Conservation (phyloP, 1,284 basidiomycete genomes). For the Ganoderma meredithae region DNA sequence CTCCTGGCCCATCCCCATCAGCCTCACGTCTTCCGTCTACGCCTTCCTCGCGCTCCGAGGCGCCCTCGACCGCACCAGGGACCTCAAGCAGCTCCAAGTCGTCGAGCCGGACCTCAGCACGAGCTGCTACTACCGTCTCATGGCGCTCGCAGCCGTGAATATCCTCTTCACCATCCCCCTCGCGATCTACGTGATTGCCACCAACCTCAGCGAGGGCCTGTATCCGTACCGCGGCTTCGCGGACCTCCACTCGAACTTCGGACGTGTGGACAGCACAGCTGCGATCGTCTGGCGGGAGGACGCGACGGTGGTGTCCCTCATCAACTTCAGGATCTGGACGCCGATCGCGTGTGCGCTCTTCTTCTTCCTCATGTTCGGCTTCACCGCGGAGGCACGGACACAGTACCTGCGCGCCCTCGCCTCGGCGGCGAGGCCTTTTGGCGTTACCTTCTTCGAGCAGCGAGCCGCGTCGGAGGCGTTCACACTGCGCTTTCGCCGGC, state of each 20-base stretch:
- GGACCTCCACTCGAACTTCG: conserved; percentile 46
- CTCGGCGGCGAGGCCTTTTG: neutral
- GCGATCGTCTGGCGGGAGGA: conserved; percentile 33
- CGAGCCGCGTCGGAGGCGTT: neutral
- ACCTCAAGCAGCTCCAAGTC: conserved; percentile 35
- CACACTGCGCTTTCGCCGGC: neutral
- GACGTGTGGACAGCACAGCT: conserved; percentile 38
- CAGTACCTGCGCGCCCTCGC: neutral
- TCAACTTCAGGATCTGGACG: neutral
- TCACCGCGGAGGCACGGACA: conserved; percentile 32
- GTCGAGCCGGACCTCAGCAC: conserved; percentile 40
- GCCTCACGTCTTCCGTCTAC: conserved; percentile 37
- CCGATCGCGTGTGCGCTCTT: conserved; percentile 2
- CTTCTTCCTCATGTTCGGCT: conserved; percentile 8
- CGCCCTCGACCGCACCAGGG: neutral
- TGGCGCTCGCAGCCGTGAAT: conserved; percentile 53
- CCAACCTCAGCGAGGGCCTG: conserved; percentile 27
- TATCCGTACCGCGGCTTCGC: conserved; percentile 47
- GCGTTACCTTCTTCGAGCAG: neutral
- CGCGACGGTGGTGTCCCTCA: neutral
- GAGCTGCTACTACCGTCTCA: conserved; percentile 59
- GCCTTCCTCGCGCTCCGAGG: conserved; percentile 1
- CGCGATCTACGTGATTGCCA: conserved; percentile 39
- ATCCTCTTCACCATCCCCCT: conserved; percentile 47
- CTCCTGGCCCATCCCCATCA: conserved; percentile 35